Evolutionary conservation across 345 rosid species (phyloP).

Genomic region (Ceriops decandra): DNA sequence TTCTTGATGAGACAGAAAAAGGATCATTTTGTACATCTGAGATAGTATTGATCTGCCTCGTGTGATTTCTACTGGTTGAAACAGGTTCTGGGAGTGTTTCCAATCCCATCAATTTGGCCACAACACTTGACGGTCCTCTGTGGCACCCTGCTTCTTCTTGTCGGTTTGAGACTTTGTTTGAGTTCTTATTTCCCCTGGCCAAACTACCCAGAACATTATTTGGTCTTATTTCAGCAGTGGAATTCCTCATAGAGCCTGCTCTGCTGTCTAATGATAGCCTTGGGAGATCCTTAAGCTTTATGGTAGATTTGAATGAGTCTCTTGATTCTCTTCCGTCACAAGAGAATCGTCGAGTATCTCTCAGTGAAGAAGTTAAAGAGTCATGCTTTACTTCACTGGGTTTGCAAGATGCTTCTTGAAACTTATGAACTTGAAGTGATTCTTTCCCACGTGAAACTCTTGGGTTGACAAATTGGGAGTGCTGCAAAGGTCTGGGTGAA

Average conservation of each 20-base stretch:
- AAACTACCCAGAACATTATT: conserved; percentile 30
- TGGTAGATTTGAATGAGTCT: conserved; percentile 46
- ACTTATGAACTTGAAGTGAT: conserved; percentile 40
- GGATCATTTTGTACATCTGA: conserved; percentile 25
- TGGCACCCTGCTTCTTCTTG: conserved; percentile 54
- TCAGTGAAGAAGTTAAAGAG: conserved; percentile 31
- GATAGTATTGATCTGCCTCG: conserved; percentile 16
- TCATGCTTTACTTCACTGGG: conserved; percentile 37
- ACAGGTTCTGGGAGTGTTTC: conserved; percentile 51
- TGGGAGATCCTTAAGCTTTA: conserved; percentile 75
- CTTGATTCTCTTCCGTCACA: conserved; percentile 74
- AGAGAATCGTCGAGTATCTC: conserved; percentile 77
- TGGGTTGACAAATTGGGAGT: conserved; percentile 38
- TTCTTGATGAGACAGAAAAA: conserved; percentile 27
- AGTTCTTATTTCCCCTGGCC: conserved; percentile 16
- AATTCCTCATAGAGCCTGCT: conserved; percentile 44
- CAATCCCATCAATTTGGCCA: conserved; percentile 92
- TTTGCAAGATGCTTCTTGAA: conserved; percentile 26
- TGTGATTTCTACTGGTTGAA: conserved; percentile 19
- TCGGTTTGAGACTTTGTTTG: conserved; percentile 19
- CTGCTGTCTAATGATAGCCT: conserved; percentile 88
- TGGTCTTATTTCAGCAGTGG: conserved; percentile 35
- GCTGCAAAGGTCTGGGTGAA: conserved; percentile 65
- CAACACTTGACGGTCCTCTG: conserved; percentile 59
- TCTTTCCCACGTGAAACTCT: conserved; percentile 42